Evolutionary conservation across 805 yeast species (phyloP), one percentile per base, ranked within the genome.

Genomic region (Vanderwaltozyma polyspora): DNA sequence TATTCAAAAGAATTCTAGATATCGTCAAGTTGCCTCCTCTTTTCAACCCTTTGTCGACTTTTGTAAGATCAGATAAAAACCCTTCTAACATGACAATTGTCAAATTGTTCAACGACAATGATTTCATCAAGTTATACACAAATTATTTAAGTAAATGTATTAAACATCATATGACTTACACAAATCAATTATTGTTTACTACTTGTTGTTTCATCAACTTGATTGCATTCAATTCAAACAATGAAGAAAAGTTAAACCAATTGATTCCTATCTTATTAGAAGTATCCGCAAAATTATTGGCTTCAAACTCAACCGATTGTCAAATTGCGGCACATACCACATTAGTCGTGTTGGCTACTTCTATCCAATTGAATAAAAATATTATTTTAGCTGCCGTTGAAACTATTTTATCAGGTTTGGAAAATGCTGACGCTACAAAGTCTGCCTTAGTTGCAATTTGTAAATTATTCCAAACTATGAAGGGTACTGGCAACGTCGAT

Each of bases 241-340:
- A 63, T 33, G 63, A 54, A 21, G 59, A 58, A 7, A 67, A 60
- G 32, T 58, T 79, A 31, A 64, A 70, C 30, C 66, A 63, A 15
- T 51, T 67, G 17, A 65, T 77, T 27, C 83, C 86, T 3, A 46
- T 68, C 3, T 57, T 77, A 13, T 62, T 82, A 43, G 79, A 76
- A 49, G 60, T 68, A 1, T 62, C 76, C 12, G 82, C 80, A 14
- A 63, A 66, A 36, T 58, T 81, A 26, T 57, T 79, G 40, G 59
- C 61, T 2, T 62, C 74, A 6, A 38, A 59, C 10, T 59, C 64
- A 7, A 57, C 62, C 25, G 93, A 84, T 48, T 68, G 78, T 33
- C 91, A 82, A 54, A 68, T 84, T 39, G 79, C 95, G 14, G 85
- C 89, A 2, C 89, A 83, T 55, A 81, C 94, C 31, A 65, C 86